phyloP scores from a whole-genome alignment of 306 rosid genomes.

The Sicyos baderoa region DNA sequence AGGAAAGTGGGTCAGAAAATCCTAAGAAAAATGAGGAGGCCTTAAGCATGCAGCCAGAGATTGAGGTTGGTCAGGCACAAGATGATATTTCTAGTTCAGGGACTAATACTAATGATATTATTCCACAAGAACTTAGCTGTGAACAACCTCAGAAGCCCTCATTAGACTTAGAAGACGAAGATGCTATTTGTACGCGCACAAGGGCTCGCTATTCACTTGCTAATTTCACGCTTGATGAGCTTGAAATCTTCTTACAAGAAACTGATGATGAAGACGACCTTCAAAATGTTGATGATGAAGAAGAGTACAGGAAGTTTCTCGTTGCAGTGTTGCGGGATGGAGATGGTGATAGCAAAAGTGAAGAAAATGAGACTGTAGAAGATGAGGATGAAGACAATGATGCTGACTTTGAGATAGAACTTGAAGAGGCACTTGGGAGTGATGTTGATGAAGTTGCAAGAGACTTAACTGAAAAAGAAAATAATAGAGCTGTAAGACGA shows the following conservation, averaged over 20 bases:
- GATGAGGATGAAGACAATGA: conserved; percentile 93
- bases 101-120: conserved; percentile 18
- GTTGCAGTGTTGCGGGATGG: conserved; percentile 69
- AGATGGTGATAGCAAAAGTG: conserved; percentile 41
- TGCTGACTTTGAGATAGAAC: conserved; percentile 92
- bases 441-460: conserved; percentile 50
- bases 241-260: conserved; percentile 91
- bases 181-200: conserved; percentile 79
- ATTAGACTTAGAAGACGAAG: conserved; percentile 43
- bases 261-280: conserved; percentile 90
- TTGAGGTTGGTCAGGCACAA: conserved; percentile 35
- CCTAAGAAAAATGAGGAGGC: conserved; percentile 18
- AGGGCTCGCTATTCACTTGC: conserved; percentile 91
- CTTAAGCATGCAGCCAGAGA: conserved; percentile 28
- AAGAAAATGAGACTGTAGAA: conserved; percentile 56
- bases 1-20: conserved; percentile 19
- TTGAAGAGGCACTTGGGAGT: conserved; percentile 89
- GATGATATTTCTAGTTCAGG: conserved; percentile 25
- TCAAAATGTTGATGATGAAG: conserved; percentile 80
- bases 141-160: conserved; percentile 23
- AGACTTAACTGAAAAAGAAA: conserved; percentile 29
- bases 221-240: conserved; percentile 84
- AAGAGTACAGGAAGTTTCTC: conserved; percentile 85
- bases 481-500: conserved; percentile 52
- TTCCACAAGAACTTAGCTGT: conserved; percentile 1